Evolutionary conservation across 306 rosid genomes (phyloP).

Genomic region (Acacia melanoxylon): DNA sequence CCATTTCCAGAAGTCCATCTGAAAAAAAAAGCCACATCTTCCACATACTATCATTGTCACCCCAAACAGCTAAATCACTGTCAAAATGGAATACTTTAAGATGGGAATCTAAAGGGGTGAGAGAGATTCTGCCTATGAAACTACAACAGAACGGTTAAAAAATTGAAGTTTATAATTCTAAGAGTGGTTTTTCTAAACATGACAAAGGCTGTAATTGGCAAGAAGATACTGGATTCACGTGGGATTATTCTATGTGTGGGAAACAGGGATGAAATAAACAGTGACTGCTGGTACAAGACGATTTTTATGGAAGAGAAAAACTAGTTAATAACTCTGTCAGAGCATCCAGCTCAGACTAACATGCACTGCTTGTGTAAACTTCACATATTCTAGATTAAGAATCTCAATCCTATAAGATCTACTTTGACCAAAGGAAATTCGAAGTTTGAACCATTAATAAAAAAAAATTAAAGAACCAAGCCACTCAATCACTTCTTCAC

Average conservation of each 20-base stretch:
- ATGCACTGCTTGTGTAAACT: background rate
- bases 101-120: slow-evolving; percentile 25
- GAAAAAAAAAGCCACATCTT: too few species aligned
- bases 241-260: background rate
- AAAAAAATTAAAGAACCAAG: background rate
- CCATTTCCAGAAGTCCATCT: too few species aligned
- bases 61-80: background rate
- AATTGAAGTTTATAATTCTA: slow-evolving; percentile 13
- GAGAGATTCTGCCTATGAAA: background rate
- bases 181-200: background rate
- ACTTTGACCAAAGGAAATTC: background rate
- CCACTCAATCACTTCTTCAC: background rate
- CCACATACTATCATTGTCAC: too few species aligned
- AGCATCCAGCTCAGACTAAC: slow-evolving; percentile 10
- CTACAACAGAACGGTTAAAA: background rate
- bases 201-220: slow-evolving; percentile 24
- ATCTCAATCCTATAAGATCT: background rate
- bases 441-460: background rate
- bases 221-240: slow-evolving; percentile 35
- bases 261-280: background rate
- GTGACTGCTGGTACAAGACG: background rate
- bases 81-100: slow-evolving; percentile 11
- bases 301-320: background rate
- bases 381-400: background rate
- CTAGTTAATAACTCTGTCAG: background rate